phyloP scores from a whole-genome alignment of 495 filamentous ascomycete genomes.

The Extremus antarcticus region DNA sequence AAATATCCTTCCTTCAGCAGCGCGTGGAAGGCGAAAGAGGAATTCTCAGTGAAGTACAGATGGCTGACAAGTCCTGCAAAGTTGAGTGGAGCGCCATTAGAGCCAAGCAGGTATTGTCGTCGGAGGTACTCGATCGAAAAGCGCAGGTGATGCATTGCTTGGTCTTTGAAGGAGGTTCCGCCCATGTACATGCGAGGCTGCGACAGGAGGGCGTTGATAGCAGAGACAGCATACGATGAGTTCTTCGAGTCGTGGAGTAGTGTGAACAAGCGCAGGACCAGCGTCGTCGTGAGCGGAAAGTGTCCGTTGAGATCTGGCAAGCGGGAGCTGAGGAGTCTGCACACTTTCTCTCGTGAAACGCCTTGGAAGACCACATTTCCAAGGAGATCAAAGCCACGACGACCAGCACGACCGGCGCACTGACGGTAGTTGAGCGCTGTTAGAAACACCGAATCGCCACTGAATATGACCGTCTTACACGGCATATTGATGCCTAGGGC shows the following conservation, averaged over 20 bases:
- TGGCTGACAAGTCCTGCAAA: conserved; percentile 57
- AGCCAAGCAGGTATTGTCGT: conserved; percentile 50
- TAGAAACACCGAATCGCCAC: conserved; percentile 57
- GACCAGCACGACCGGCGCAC: conserved; percentile 63
- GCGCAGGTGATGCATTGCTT: conserved; percentile 61
- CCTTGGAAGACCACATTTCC: conserved; percentile 71
- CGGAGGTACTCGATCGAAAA: conserved; percentile 75
- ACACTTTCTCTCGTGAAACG: conserved; percentile 42
- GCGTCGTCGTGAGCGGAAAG: conserved; percentile 63
- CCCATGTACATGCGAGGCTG: conserved; percentile 60
- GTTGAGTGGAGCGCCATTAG: conserved; percentile 51
- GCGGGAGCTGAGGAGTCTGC: conserved; percentile 55
- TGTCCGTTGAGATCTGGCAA: conserved; percentile 65
- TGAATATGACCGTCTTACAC: conserved; percentile 70
- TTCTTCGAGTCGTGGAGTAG: conserved; percentile 54
- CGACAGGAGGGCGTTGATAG: conserved; percentile 54
- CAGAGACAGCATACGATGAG: conserved; percentile 47
- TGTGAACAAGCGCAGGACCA: conserved; percentile 58
- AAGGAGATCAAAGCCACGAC: conserved; percentile 68
- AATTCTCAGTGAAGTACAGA: conserved; percentile 63
- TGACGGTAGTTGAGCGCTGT: conserved; percentile 68
- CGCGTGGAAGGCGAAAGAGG: conserved; percentile 63
- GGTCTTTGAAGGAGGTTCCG: conserved; percentile 47
- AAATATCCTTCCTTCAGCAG: conserved; percentile 59
- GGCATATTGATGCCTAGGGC: conserved; percentile 78